A percentile compares a stretch with the other conserved stretches of the same genome.
Evolutionary conservation across 2,329 filamentous ascomycete species (phyloP).

Genomic region (Ilyonectria robusta): DNA sequence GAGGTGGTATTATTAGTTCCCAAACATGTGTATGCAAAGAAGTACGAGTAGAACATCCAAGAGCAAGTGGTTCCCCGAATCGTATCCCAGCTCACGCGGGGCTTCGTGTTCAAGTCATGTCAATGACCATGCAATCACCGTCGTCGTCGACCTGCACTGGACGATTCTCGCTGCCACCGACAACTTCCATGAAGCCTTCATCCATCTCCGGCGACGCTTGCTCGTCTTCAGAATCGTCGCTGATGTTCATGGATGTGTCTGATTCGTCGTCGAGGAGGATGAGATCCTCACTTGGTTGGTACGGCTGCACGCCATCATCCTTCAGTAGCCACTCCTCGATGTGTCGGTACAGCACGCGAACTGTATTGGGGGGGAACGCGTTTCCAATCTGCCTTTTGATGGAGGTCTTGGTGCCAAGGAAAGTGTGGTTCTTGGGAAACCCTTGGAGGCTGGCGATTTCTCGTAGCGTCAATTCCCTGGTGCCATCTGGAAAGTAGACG

Average conservation of each 20-base stretch:
- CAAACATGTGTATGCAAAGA: constrained; percentile 18
- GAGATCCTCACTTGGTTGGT: constrained; percentile 37
- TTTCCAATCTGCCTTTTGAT: constrained; percentile 81
- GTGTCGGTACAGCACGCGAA: constrained; percentile 64
- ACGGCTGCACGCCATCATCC: constrained; percentile 55
- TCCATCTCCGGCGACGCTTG: constrained; percentile 44
- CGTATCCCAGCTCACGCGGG: background rate
- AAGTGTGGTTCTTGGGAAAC: constrained; percentile 74
- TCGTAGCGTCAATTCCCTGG: constrained; percentile 73
- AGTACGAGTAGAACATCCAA: constrained; percentile 6
- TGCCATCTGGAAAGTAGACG: constrained; percentile 77
- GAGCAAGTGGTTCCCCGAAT: background rate
- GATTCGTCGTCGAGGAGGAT: constrained; percentile 46
- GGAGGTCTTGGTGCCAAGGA: constrained; percentile 59
- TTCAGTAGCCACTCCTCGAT: constrained; percentile 61
- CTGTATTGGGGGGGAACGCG: constrained; percentile 77
- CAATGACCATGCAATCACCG: constrained; percentile 35
- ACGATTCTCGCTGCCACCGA: background rate
- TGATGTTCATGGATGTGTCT: constrained; percentile 27
- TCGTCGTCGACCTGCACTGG: constrained; percentile 2
- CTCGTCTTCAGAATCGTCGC: constrained; percentile 20
- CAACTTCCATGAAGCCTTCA: constrained; percentile 36
- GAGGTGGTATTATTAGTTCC: constrained; percentile 1
- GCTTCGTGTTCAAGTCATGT: constrained; percentile 34
- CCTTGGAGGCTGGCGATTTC: constrained; percentile 80